Conservation (phyloP, 2,329 filamentous ascomycete species). For the Diaporthe citrichinensis region DNA sequence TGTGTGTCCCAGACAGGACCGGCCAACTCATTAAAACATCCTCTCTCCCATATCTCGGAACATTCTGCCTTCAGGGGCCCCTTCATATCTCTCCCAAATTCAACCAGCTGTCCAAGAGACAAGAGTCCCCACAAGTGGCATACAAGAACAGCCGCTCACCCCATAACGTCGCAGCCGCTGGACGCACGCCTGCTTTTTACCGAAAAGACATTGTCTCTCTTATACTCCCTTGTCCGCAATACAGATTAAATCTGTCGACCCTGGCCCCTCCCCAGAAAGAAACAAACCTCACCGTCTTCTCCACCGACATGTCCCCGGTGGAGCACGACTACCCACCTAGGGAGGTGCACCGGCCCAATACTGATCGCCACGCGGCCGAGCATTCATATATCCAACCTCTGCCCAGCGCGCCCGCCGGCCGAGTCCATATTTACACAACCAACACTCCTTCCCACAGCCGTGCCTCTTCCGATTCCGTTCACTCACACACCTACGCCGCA, state of each 20-base stretch:
- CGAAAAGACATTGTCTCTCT: conserved; percentile 40
- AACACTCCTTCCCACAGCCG: conserved; percentile 22
- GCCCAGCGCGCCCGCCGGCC: conserved; percentile 37
- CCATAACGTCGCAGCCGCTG: conserved; percentile 31
- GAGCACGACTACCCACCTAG: conserved; percentile 40
- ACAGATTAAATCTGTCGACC: conserved; percentile 31
- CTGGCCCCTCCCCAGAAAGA: conserved; percentile 9
- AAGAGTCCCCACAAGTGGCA: conserved; percentile 25
- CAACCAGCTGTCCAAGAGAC: neutral
- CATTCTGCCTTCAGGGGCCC: conserved; percentile 20
- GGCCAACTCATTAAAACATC: conserved; percentile 42
- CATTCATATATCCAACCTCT: conserved; percentile 38
- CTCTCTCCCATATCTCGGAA: conserved; percentile 37
- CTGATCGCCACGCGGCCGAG: conserved; percentile 38
- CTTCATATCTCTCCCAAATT: conserved; percentile 34
- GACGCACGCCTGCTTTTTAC: conserved; percentile 26
- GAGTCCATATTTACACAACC: conserved; percentile 25
- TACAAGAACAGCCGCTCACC: conserved; percentile 31
- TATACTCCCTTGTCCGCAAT: conserved; percentile 42
- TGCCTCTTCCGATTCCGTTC: conserved; percentile 43
- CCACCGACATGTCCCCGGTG: conserved; percentile 43
- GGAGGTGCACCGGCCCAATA: conserved; percentile 39
- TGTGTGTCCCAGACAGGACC: conserved; percentile 27
- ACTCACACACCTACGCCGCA: conserved; percentile 44
- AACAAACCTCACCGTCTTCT: conserved; percentile 29